Evolutionary conservation across 148 eudicot genomes (phyloP), one percentile per base, ranked within the genome.

Genomic region (Vaccinium darrowii): DNA sequence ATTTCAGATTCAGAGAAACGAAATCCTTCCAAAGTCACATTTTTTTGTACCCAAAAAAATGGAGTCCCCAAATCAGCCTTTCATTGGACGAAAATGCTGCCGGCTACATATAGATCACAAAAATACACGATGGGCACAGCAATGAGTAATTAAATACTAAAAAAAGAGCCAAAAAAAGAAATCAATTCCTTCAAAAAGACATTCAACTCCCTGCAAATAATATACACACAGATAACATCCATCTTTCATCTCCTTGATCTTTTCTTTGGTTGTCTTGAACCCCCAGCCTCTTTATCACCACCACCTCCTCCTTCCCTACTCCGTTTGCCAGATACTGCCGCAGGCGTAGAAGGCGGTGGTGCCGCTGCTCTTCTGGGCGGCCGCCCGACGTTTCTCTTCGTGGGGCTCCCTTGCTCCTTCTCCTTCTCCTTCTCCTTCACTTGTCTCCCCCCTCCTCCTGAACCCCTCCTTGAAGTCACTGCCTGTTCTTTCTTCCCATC

Each of bases 361-460:
- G 92, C 91, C 16, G 91, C 91, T 0, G 86, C 91, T 67, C 90
- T 86, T 79, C 87, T 91, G 3, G 89, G 92, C 51, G 89, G 92
- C 56, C 95, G 84, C n/a, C 92, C 89, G 1, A 54, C 62, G 19
- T 69, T 86, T 85, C 86, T 87, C 77, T 84, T 88, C 12, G 86
- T n/a, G 0, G 81, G 85, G 83, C 85, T 86, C 57, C 10, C 86
- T 57, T 54, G 84, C 87, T 87, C 87, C 74, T 69, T 67, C 33
- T 63, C 74, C 79, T 76, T 87, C 77, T 33, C 65, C 81, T 74
- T 87, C 76, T 87, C 87, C 79, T 76, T 87, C 77, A 19, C 76
- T 72, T 43, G 84, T 60, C 43, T 79, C 83, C 80, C 75, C 33
- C 19, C 84, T 84, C 19, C 84, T 82, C 80, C 89, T 51, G 4